Evolutionary conservation across 2,329 filamentous ascomycete species (phyloP).

Genomic region (Fusarium falciforme): DNA sequence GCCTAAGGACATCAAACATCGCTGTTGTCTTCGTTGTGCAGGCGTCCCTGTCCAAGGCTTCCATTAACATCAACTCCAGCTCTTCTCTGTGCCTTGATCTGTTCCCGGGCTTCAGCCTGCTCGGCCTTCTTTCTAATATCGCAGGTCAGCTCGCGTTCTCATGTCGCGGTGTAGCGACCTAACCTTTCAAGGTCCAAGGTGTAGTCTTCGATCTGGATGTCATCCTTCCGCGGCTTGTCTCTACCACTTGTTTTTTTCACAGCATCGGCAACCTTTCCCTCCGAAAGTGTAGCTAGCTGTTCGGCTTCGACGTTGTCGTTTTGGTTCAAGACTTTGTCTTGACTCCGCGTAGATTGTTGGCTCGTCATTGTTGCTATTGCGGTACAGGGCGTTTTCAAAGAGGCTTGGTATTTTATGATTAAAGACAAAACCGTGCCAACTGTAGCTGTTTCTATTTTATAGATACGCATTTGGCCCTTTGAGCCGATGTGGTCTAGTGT

Average conservation of each 20-base stretch:
- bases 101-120: conserved; percentile 31
- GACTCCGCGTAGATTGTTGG: conserved; percentile 12
- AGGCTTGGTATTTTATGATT: neutral
- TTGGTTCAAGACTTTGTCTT: neutral
- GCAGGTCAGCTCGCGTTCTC: neutral
- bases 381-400: neutral
- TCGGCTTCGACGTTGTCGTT: conserved; percentile 38
- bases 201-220: conserved; percentile 35
- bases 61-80: conserved; percentile 36
- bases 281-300: conserved; percentile 34
- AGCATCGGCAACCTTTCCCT: conserved; percentile 38
- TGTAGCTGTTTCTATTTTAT: neutral
- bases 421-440: neutral
- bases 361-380: conserved; percentile 16
- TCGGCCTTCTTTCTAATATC: conserved; percentile 33
- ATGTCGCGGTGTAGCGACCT: neutral
- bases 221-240: conserved; percentile 28
- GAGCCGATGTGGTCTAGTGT: neutral
- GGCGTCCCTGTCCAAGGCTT: conserved; percentile 25
- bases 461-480: neutral
- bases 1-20: neutral
- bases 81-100: conserved; percentile 30
- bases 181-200: conserved; percentile 34
- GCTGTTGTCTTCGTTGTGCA: conserved; percentile 26
- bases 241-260: conserved; percentile 27